Evolutionary conservation across 345 rosid species (phyloP).

Genomic region (Citrus inodora): DNA sequence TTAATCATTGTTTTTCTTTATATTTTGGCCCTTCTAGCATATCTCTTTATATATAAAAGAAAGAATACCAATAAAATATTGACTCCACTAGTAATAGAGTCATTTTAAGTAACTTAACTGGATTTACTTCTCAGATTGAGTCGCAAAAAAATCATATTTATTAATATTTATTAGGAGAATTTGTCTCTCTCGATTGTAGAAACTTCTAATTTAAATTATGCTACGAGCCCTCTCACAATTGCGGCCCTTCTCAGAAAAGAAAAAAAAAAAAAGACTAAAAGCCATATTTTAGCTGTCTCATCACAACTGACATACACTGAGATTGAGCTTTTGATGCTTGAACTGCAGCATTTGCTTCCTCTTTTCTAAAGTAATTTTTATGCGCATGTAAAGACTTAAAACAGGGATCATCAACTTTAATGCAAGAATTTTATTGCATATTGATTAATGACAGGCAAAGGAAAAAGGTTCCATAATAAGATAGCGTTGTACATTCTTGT

Average conservation of each 20-base stretch:
- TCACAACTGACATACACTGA: too few relatives aligned
- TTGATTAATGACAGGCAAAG: conserved; percentile 1
- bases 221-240: rapidly evolving
- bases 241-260: rapidly evolving
- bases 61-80: rapidly evolving
- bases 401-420: background rate
- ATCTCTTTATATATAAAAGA: too few relatives aligned
- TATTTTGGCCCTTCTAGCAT: too few relatives aligned
- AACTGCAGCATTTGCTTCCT: too few relatives aligned
- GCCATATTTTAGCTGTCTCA: too few relatives aligned
- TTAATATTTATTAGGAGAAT: too few relatives aligned
- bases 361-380: too few relatives aligned
- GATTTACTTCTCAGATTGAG: rapidly evolving
- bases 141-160: rapidly evolving
- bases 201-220: rapidly evolving
- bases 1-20: too few relatives aligned
- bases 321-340: too few relatives aligned
- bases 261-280: too few relatives aligned
- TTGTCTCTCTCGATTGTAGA: too few relatives aligned
- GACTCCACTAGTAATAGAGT: rapidly evolving
- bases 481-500: conserved; percentile 20
- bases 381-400: background rate
- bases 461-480: conserved; percentile 14
- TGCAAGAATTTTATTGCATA: conserved; percentile 22
- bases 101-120: rapidly evolving